Conservation (phyloP, 805 yeast species). For the Pichia sporocuriosa region DNA sequence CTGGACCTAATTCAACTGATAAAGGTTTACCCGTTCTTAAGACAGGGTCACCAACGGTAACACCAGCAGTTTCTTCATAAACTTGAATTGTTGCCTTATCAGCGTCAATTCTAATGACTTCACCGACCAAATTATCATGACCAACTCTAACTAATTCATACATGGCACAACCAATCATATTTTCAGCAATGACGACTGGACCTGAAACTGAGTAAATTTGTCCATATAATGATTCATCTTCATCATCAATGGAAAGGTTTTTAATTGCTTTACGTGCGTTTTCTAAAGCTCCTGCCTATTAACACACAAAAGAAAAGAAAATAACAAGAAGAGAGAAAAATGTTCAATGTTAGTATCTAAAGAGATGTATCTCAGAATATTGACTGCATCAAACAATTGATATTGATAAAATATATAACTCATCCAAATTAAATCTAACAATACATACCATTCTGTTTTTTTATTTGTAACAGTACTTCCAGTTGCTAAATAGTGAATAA, state of each 20-base stretch:
- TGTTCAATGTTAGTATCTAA: too few relatives aligned
- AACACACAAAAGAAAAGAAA: slow-evolving; percentile 35
- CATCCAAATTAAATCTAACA: too few relatives aligned
- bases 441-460: slow-evolving; percentile 5
- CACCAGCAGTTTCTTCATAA: slow-evolving; percentile 98
- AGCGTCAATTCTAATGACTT: slow-evolving; percentile 92
- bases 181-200: slow-evolving; percentile 95
- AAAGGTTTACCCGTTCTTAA: slow-evolving; percentile 98
- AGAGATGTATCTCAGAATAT: too few relatives aligned
- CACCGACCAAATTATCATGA: slow-evolving; percentile 95
- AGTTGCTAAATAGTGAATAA: too few relatives aligned
- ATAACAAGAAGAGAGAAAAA: neutral
- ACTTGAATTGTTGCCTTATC: slow-evolving; percentile 99
- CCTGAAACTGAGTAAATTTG: slow-evolving; percentile 93
- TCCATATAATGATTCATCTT: slow-evolving; percentile 75
- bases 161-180: slow-evolving; percentile 99
- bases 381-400: too few relatives aligned
- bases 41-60: slow-evolving; percentile 98
- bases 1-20: slow-evolving; percentile 98
- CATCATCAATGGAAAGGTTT: slow-evolving; percentile 76
- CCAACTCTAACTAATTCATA: slow-evolving; percentile 98
- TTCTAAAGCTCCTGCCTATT: slow-evolving; percentile 89
- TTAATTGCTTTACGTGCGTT: slow-evolving; percentile 92
- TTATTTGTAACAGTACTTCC: neutral
- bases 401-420: too few relatives aligned